Evolutionary conservation across 2,329 filamentous ascomycete genomes (phyloP).

Genomic region (Penicillium sp.): DNA sequence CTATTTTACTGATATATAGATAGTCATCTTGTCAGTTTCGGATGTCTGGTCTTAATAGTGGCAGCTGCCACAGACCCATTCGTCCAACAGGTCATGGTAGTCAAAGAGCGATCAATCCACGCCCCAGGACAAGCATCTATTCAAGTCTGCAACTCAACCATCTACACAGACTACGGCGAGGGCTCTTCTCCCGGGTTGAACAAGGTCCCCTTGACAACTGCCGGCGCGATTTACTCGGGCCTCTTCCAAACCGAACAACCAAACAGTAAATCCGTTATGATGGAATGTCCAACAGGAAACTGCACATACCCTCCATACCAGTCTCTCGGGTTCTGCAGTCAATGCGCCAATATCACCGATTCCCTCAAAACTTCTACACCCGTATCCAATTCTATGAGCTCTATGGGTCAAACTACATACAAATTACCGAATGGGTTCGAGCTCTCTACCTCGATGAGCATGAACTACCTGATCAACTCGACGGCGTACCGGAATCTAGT

Average conservation of each 20-base stretch:
- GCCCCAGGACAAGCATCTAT: conserved; percentile 18
- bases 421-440: conserved; percentile 23
- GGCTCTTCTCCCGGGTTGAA: conserved; percentile 28
- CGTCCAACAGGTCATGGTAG: conserved; percentile 34
- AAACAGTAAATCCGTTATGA: conserved; percentile 21
- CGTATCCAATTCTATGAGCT: background rate
- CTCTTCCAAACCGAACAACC: conserved; percentile 27
- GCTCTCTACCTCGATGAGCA: conserved; percentile 17
- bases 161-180: conserved; percentile 25
- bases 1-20: background rate
- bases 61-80: conserved; percentile 35
- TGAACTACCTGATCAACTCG: conserved; percentile 26
- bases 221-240: conserved; percentile 36
- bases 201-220: conserved; percentile 26
- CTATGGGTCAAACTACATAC: conserved; percentile 9
- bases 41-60: conserved; percentile 33
- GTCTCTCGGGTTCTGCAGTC: conserved; percentile 36
- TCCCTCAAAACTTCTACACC: conserved; percentile 3
- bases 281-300: conserved; percentile 38
- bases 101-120: conserved; percentile 23
- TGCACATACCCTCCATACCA: conserved; percentile 36
- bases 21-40: conserved; percentile 33
- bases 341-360: conserved; percentile 26
- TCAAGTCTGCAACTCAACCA: conserved; percentile 26
- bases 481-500: conserved; percentile 18